Base-by-base conservation (phyloP, 805 yeast species). In the Barnettozyma sp. region DNA sequence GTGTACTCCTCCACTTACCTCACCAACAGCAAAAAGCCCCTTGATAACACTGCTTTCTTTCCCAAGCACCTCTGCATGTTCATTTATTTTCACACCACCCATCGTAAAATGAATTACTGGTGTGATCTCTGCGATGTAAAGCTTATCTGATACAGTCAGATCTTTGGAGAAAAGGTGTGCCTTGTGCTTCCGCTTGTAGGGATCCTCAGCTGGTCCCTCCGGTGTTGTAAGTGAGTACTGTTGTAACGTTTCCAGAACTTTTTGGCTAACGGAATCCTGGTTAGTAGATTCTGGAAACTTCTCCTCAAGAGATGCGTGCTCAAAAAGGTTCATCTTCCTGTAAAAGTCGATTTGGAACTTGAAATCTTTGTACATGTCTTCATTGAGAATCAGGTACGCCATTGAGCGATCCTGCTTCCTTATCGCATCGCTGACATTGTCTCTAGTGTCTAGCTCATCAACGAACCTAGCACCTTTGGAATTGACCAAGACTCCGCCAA, bases 1-100 rank as follows among this genome's bases (percentile, higher is more conserved):
- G 50, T 78, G 84, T 5, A 78, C 71, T 28, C 83, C 85, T 14
- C 83, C 84, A 32, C 78, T 70, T 15, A 74, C 70, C 51, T 78
- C 85, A 11, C 85, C 86, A 15, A 72, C 73, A 0, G 83, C 83
- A 52, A 63, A 77, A 8, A 78, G 48, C 12, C 78, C 76, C 2
- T 56, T 48, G 7, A 63, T 45, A 2, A 54, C 38, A 13, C 53
- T 57, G 22, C n/a, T n/a, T n/a, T 59, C 45, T 27, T 56, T 48
- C 18, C 45, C 50, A n/a, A 67, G 32, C 2, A 73, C 74, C 38
- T 66, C 66, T 1, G 72, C 59, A 27, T 63, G 49, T 17, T 63
- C 69, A 48, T 74, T 65, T 38, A 76, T 72, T 52, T 68, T 67
- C 5, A 75, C 73, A 32, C 86, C 85, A 16, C 86, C 85, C 66